Base-by-base conservation (phyloP, 495 filamentous ascomycete species). In the Cladorrhinum samala region DNA sequence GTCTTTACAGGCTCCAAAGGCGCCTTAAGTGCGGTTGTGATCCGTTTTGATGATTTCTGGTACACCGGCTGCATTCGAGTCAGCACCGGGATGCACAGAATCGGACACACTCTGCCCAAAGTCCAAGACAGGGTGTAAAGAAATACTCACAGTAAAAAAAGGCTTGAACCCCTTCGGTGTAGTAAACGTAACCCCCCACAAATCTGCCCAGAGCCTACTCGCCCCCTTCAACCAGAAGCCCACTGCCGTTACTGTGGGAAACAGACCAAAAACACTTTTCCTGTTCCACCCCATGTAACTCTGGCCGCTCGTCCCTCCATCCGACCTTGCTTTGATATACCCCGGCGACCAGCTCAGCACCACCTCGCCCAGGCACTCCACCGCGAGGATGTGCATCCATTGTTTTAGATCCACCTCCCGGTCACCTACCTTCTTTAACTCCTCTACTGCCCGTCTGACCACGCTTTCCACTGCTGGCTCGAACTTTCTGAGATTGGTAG, bases 371-470 rank as follows among this genome's bases (percentile, higher is more conserved):
- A 74, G 62, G 24, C 66, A 72, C 30, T 74, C 72, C 16, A 74
- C 72, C 3, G 62, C 65, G 5, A 70, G 52, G 46, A 74, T 64
- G 53, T 74, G 72, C 62, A 74, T 65, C 70, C 72, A 74, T 27
- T 70, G 60, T 39, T 67, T 69, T 16, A 73, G 48, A 25, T 73
- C 70, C 0, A 72, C 37, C 18, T 69, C 66, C 18, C 55, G 42
- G 0, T 68, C 72, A 2, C 62, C 42, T 0, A 69, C 46, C 0
- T 19, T 20, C 18, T 49, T 57, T 2, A 74, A 37, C 30, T 62
- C 54, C 0, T 49, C 41, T 17, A 72, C 46, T 1, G 55, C 66
- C 0, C 41, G 46, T 0, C 48, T 43, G 16, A 73, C 49, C 4
- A 74, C 71, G 1, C 23, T 46, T 23, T 75, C 69, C 6, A 75